phyloP scores from a whole-genome alignment of 1,139 yeast species.

The Diutina ranongensis region DNA sequence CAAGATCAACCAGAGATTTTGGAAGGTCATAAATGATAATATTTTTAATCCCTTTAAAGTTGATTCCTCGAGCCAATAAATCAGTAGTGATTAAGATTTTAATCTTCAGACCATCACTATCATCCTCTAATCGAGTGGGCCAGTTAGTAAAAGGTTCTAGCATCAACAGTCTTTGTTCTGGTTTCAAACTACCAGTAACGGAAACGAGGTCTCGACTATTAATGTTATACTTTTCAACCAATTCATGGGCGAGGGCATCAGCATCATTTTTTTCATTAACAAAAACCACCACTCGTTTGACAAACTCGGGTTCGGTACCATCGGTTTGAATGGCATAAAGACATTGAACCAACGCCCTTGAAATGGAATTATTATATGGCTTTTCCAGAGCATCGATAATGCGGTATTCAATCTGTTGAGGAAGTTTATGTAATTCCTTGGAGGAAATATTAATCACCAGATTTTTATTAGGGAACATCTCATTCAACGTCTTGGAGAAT shows the following conservation, averaged over 20 bases:
- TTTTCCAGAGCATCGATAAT: conserved; percentile 63
- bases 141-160: conserved; percentile 38
- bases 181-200: conserved; percentile 52
- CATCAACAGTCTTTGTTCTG: conserved; percentile 44
- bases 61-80: conserved; percentile 79
- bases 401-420: conserved; percentile 59
- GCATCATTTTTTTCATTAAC: conserved; percentile 69
- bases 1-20: conserved; percentile 67
- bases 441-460: conserved; percentile 54
- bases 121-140: conserved; percentile 29
- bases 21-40: conserved; percentile 84
- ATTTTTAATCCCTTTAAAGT: conserved; percentile 72
- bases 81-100: conserved; percentile 86
- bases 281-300: conserved; percentile 78
- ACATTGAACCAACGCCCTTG: conserved; percentile 79
- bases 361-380: conserved; percentile 76
- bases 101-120: conserved; percentile 18
- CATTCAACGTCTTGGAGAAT: conserved; percentile 52
- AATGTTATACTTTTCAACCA: conserved; percentile 45
- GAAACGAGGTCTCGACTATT: conserved; percentile 35
- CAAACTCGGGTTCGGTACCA: conserved; percentile 65
- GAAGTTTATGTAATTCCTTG: conserved; percentile 74
- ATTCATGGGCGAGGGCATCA: conserved; percentile 39
- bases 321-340: conserved; percentile 77
- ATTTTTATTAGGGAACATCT: conserved; percentile 50